These are phyloP conservation scores for Clavispora phyllophila DNA, from an alignment of 805 yeast species.

Conservation along the genomic window DNA sequence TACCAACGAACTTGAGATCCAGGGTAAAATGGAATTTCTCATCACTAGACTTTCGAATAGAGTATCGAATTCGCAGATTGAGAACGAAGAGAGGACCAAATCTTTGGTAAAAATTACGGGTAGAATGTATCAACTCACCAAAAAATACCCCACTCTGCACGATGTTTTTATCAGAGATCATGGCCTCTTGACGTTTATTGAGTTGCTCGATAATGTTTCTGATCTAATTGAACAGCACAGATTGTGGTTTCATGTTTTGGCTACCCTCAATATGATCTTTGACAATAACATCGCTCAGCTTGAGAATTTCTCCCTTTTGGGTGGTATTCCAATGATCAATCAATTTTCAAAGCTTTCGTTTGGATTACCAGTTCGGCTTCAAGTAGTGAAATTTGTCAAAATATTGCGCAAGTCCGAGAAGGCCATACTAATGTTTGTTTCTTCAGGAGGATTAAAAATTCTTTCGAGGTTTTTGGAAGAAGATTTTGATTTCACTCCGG, in stretches of 20 bases:
- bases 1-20: slow-evolving; percentile 38
- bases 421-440: slow-evolving; percentile 37
- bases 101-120: slow-evolving; percentile 33
- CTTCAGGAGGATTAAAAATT: slow-evolving; percentile 43
- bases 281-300: slow-evolving; percentile 25
- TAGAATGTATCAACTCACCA: slow-evolving; percentile 32
- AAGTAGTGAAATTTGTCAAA: slow-evolving; percentile 33
- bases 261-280: slow-evolving; percentile 32
- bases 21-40: slow-evolving; percentile 35
- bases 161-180: slow-evolving; percentile 37
- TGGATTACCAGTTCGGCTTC: slow-evolving; percentile 27
- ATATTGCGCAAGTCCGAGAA: slow-evolving; percentile 28
- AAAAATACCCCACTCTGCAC: slow-evolving; percentile 37
- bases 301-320: slow-evolving; percentile 39
- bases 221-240: slow-evolving; percentile 26
- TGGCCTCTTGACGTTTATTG: slow-evolving; percentile 35
- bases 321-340: slow-evolving; percentile 39
- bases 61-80: slow-evolving; percentile 25
- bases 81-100: slow-evolving; percentile 25
- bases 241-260: slow-evolving; percentile 34
- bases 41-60: slow-evolving; percentile 27
- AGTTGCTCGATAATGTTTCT: slow-evolving; percentile 30
- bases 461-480: slow-evolving; percentile 43
- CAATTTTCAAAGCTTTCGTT: slow-evolving; percentile 30
- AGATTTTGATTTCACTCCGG: slow-evolving; percentile 36